Evolutionary conservation across 768 basidiomycete genomes (phyloP).

Genomic region (Podaxis sp.): DNA sequence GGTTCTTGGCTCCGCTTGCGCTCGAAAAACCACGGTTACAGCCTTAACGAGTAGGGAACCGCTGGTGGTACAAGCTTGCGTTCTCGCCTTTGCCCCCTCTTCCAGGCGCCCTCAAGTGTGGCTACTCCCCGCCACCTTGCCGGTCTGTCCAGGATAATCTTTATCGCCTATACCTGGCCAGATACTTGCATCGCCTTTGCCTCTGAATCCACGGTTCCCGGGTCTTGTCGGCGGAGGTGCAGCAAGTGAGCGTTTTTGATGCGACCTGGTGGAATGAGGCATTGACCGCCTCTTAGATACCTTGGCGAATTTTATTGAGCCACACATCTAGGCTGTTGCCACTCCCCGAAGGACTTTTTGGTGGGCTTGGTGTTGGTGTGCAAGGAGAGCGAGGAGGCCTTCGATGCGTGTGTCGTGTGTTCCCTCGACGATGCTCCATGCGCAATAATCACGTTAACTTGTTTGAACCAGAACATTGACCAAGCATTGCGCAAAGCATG

Average conservation of each 20-base stretch:
- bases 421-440: neutral
- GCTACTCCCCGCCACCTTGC: no score
- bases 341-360: slow-evolving; percentile 63
- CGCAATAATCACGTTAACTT: neutral
- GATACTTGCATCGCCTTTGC: no score
- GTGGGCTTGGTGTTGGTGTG: slow-evolving; percentile 60
- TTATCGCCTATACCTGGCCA: no score
- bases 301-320: slow-evolving; percentile 57
- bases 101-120: no score
- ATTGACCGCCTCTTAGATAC: slow-evolving; percentile 39
- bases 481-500: slow-evolving; percentile 81
- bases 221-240: slow-evolving; percentile 40
- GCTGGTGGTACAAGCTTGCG: no score
- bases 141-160: no score
- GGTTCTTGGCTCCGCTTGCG: no score
- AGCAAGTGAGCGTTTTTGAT: slow-evolving; percentile 42
- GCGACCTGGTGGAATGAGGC: neutral
- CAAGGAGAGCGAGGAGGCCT: slow-evolving; percentile 59
- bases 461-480: slow-evolving; percentile 71
- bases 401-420: slow-evolving; percentile 66
- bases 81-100: no score
- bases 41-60: no score
- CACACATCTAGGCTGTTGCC: slow-evolving; percentile 54
- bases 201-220: no score
- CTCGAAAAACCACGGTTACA: no score